These are phyloP conservation scores for Funneliformis caledonium DNA, from an alignment of 371 early-diverging fungal species.

Conservation along the genomic window DNA sequence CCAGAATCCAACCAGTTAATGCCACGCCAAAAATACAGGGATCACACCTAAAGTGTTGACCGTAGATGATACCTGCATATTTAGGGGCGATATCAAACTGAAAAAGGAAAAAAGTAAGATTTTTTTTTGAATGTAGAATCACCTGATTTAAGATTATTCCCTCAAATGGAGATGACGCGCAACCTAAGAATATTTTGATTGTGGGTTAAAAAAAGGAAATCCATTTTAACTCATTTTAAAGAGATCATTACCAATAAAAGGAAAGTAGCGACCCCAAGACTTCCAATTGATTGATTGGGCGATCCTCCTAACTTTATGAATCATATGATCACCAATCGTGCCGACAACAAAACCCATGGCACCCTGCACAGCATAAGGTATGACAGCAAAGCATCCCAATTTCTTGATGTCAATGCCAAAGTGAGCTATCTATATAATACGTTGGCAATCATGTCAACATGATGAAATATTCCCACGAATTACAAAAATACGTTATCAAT, in stretches of 20 bases:
- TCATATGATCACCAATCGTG: slow-evolving; percentile 44
- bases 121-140: background rate
- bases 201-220: too few relatives aligned
- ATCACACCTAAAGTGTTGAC: slow-evolving; percentile 46
- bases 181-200: background rate
- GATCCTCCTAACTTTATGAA: slow-evolving; percentile 42
- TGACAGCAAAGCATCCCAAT: slow-evolving; percentile 49
- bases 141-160: slow-evolving; percentile 49
- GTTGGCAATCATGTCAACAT: slow-evolving; percentile 49
- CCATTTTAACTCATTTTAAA: too few relatives aligned
- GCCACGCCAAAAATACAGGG: slow-evolving; percentile 45
- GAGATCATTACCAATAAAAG: slow-evolving; percentile 38
- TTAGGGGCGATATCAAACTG: slow-evolving; percentile 49
- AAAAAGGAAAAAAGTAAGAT: background rate
- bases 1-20: slow-evolving; percentile 45
- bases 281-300: slow-evolving; percentile 44
- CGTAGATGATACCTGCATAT: slow-evolving; percentile 42
- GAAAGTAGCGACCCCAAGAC: slow-evolving; percentile 42
- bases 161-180: slow-evolving; percentile 41
- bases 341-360: slow-evolving; percentile 43
- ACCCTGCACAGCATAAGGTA: slow-evolving; percentile 44
- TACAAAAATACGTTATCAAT: slow-evolving; percentile 40
- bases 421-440: slow-evolving; percentile 46
- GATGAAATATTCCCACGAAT: slow-evolving; percentile 45
- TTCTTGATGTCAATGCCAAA: slow-evolving; percentile 48